phyloP scores from a whole-genome alignment of 208 protist species.

The Crithidia thermophila region DNA sequence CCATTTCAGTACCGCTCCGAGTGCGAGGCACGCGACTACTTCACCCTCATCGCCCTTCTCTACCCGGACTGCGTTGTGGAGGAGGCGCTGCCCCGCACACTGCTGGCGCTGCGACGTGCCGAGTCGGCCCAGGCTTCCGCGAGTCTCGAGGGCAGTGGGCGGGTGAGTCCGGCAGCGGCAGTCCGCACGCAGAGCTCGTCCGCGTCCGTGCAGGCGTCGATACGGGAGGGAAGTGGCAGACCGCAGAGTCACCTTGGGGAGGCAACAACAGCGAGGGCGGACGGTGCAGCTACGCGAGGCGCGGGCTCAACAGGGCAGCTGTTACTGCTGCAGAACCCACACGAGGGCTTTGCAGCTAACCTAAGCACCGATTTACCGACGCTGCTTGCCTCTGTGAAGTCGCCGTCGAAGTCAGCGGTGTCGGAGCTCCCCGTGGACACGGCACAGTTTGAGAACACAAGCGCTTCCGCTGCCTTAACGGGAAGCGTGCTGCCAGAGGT shows the following conservation, averaged over 20 bases:
- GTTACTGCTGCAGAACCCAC: too few species aligned
- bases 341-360: not conserved
- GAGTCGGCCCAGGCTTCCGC: not conserved
- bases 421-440: not conserved
- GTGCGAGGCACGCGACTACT: constrained; percentile 49
- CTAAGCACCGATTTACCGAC: not conserved
- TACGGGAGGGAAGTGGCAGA: too few species aligned
- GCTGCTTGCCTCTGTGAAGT: not conserved
- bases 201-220: not conserved
- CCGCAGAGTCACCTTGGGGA: too few species aligned
- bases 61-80: constrained; percentile 78
- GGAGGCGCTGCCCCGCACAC: constrained; percentile 1
- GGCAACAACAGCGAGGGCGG: too few species aligned
- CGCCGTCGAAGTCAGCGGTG: not conserved
- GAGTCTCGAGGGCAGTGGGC: not conserved
- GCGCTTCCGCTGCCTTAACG: not conserved
- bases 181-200: not conserved
- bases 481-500: not conserved
- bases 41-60: constrained; percentile 59
- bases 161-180: not conserved
- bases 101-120: constrained; percentile 10
- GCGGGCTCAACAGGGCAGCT: too few species aligned
- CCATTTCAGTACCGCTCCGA: constrained; percentile 35
- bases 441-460: not conserved
- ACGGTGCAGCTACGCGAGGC: too few species aligned